A percentile compares a stretch with the other conserved stretches of the same genome.
phyloP scores from a whole-genome alignment of 805 yeast species.

The Saccharomycopsis sp. region DNA sequence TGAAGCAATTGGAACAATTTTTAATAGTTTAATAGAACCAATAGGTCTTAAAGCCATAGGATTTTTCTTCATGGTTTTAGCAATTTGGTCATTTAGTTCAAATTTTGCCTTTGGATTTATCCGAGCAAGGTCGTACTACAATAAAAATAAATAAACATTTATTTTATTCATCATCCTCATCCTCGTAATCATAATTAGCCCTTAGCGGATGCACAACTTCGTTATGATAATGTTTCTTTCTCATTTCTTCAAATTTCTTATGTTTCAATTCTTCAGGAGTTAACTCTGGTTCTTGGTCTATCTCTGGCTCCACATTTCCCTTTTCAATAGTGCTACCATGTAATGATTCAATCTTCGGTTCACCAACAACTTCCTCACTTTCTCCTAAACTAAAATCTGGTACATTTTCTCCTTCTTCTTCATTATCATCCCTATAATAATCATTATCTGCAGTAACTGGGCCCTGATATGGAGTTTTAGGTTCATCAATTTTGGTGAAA shows the following conservation, averaged over 20 bases:
- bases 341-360: constrained; percentile 27
- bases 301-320: constrained; percentile 20
- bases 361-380: constrained; percentile 38
- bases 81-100: constrained; percentile 39
- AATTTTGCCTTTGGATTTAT: constrained; percentile 64
- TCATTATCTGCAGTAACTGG: constrained; percentile 73
- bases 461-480: constrained; percentile 92
- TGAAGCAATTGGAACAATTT: constrained; percentile 51
- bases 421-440: constrained; percentile 66
- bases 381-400: constrained; percentile 52
- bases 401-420: constrained; percentile 35
- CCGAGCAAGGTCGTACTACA: constrained; percentile 44
- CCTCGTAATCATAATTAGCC: not conserved
- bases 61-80: constrained; percentile 5
- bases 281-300: constrained; percentile 24
- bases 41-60: constrained; percentile 51
- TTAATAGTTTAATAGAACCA: constrained; percentile 62
- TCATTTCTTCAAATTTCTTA: constrained; percentile 62
- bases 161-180: not conserved
- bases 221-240: constrained; percentile 71
- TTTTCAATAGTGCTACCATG: constrained; percentile 36
- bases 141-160: not conserved
- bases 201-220: constrained; percentile 39
- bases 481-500: constrained; percentile 81
- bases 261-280: constrained; percentile 43